These are phyloP conservation scores for Cystobasidium onofrii DNA, from an alignment of 768 basidiomycete species.

Conservation along the genomic window DNA sequence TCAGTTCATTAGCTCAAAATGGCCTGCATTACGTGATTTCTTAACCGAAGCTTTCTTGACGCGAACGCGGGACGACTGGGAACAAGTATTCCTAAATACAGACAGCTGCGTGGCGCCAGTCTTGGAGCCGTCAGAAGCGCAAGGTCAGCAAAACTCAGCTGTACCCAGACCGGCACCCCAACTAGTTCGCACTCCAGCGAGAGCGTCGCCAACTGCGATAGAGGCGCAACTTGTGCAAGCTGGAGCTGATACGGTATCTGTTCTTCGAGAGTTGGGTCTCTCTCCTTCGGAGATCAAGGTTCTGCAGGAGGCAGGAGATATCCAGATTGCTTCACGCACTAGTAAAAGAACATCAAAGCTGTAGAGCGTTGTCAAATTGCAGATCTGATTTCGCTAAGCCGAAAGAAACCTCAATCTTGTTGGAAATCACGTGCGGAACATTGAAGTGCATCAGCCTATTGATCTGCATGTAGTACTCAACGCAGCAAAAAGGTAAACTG, in stretches of 20 bases:
- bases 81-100: conserved; percentile 58
- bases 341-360: background rate
- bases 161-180: conserved; percentile 19
- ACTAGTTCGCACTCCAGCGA: background rate
- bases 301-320: background rate
- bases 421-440: too few species aligned
- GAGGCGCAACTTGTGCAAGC: background rate
- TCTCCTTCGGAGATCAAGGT: background rate
- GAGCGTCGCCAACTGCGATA: background rate
- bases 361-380: too few species aligned
- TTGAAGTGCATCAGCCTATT: too few species aligned
- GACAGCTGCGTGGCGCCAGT: conserved; percentile 36
- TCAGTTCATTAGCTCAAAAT: conserved; percentile 35
- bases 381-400: too few species aligned
- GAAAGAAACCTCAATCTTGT: too few species aligned
- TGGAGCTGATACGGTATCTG: background rate
- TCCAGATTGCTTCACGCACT: background rate
- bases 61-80: conserved; percentile 62
- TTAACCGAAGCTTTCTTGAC: conserved; percentile 59
- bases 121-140: conserved; percentile 32
- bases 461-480: too few species aligned
- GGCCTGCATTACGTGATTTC: conserved; percentile 46
- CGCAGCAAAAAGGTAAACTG: too few species aligned
- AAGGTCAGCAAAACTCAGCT: background rate
- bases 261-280: background rate